Evolutionary conservation across 768 basidiomycete species (phyloP).

Genomic region (Paxillus involutus): DNA sequence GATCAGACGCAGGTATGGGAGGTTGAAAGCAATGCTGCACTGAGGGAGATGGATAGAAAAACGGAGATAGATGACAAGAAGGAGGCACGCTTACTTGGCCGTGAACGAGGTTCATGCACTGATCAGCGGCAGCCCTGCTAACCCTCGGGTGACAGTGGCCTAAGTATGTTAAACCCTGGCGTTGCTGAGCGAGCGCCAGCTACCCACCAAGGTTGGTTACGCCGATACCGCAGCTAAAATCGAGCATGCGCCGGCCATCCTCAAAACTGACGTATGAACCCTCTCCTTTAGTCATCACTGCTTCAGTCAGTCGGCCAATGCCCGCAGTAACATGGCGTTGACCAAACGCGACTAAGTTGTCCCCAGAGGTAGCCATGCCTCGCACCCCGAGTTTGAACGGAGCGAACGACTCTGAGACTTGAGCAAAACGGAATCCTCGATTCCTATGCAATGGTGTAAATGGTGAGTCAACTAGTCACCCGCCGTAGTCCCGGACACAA

Average conservation of each 20-base stretch:
- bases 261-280: slow-evolving; percentile 74
- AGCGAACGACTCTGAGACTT: not conserved
- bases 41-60: slow-evolving; percentile 30
- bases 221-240: slow-evolving; percentile 88
- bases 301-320: slow-evolving; percentile 44
- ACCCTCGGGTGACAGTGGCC: slow-evolving; percentile 89
- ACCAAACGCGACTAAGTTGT: slow-evolving; percentile 34
- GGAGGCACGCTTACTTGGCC: slow-evolving; percentile 54
- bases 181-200: not conserved
- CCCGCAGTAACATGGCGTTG: slow-evolving; percentile 46
- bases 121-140: slow-evolving; percentile 85
- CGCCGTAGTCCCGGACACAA: not conserved
- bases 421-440: not conserved
- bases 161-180: slow-evolving; percentile 23
- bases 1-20: slow-evolving; percentile 84
- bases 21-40: slow-evolving; percentile 89
- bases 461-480: not conserved
- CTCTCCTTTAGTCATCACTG: slow-evolving; percentile 63
- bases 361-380: slow-evolving; percentile 21
- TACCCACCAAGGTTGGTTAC: slow-evolving; percentile 77
- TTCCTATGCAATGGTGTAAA: slow-evolving; percentile 6
- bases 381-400: slow-evolving; percentile 5
- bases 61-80: not conserved
- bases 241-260: slow-evolving; percentile 73
- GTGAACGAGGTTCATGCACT: slow-evolving; percentile 80